Evolutionary conservation across 345 rosid species (phyloP).

Genomic region (Eucalyptus pauciflora): DNA sequence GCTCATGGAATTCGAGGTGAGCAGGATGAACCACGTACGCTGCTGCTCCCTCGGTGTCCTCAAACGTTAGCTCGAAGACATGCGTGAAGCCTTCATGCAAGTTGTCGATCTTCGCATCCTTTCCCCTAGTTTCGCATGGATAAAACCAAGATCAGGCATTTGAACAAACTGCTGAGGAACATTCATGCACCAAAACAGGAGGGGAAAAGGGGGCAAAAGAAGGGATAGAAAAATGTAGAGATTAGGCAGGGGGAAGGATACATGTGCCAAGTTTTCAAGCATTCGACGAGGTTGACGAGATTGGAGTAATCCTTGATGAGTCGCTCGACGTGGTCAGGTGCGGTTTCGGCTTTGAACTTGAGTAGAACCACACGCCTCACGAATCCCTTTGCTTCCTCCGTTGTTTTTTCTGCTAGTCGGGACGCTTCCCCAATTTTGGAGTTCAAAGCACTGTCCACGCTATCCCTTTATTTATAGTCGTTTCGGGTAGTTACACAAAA

Average conservation of each 20-base stretch:
- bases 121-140: slow-evolving; percentile 33
- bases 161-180: no score
- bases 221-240: no score
- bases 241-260: background rate
- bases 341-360: slow-evolving; percentile 53
- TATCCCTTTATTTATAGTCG: no score
- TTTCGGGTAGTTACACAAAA: no score
- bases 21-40: no score
- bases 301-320: slow-evolving; percentile 54
- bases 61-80: slow-evolving; percentile 61
- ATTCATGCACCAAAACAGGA: no score
- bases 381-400: slow-evolving; percentile 58
- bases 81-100: slow-evolving; percentile 79
- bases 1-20: no score
- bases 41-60: slow-evolving; percentile 45
- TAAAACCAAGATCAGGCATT: no score
- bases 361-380: slow-evolving; percentile 63
- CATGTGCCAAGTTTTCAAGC: slow-evolving; percentile 82
- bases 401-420: background rate
- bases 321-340: slow-evolving; percentile 26
- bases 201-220: background rate
- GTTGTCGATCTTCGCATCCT: slow-evolving; percentile 65
- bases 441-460: no score
- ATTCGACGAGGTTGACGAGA: slow-evolving; percentile 57
- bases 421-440: no score